Conservation (phyloP, 495 filamentous ascomycete genomes). For the Penicillium cosmopolitanum region DNA sequence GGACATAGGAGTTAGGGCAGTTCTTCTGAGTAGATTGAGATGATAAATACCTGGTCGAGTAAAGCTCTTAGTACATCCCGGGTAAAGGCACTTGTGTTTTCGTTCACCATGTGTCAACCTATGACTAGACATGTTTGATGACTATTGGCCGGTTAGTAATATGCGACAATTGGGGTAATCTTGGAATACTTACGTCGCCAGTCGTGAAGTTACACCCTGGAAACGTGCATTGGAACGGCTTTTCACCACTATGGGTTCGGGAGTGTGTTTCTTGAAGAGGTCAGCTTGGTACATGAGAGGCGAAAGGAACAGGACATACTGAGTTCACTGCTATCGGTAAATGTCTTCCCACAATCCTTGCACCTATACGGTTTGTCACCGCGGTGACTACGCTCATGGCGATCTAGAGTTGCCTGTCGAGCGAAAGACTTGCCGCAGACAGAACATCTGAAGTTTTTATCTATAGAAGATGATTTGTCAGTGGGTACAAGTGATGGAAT, state of each 20-base stretch:
- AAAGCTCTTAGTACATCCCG: slow-evolving; percentile 52
- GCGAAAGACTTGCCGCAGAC: slow-evolving; percentile 54
- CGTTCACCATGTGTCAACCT: slow-evolving; percentile 52
- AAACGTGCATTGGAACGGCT: slow-evolving; percentile 53
- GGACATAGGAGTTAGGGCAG: neutral
- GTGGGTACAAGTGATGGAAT: neutral
- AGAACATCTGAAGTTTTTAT: slow-evolving; percentile 50
- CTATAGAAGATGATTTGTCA: slow-evolving; percentile 18
- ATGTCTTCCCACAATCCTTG: slow-evolving; percentile 47
- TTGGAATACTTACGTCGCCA: slow-evolving; percentile 44
- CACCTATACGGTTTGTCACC: slow-evolving; percentile 56
- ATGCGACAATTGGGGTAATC: neutral
- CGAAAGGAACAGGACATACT: slow-evolving; percentile 33
- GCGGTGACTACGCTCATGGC: slow-evolving; percentile 57
- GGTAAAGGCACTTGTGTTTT: slow-evolving; percentile 47
- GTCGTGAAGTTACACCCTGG: slow-evolving; percentile 53
- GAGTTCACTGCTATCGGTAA: slow-evolving; percentile 54
- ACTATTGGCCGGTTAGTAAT: slow-evolving; percentile 25
- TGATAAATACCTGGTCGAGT: slow-evolving; percentile 47
- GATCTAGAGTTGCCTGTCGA: slow-evolving; percentile 50
- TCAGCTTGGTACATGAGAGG: no score
- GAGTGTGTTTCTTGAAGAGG: slow-evolving; percentile 49
- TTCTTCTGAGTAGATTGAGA: neutral
- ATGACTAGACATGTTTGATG: slow-evolving; percentile 55
- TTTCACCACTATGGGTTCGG: slow-evolving; percentile 55